Evolutionary conservation across 495 filamentous ascomycete genomes (phyloP).

Genomic region (Hypoxylon fuscum): DNA sequence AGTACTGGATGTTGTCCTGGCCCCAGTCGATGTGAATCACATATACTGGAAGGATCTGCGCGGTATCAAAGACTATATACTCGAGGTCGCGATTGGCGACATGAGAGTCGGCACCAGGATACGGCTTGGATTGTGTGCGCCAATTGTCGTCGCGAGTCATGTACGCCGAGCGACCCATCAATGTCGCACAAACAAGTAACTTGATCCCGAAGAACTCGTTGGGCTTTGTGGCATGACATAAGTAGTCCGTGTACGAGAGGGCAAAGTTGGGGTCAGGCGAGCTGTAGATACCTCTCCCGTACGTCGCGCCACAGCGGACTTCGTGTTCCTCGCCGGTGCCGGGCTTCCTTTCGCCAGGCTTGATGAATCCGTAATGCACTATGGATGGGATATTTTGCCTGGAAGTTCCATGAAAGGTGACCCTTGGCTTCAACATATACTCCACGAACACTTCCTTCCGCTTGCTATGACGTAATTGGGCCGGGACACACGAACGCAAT

Average conservation of each 20-base stretch:
- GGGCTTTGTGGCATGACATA: slow-evolving; percentile 27
- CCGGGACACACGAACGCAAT: slow-evolving; percentile 16
- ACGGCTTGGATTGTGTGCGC: slow-evolving; percentile 23
- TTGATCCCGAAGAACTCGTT: slow-evolving; percentile 47
- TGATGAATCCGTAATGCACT: slow-evolving; percentile 53
- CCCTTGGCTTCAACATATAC: slow-evolving; percentile 41
- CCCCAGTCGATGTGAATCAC: slow-evolving; percentile 52
- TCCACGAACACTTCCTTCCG: slow-evolving; percentile 44
- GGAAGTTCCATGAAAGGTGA: slow-evolving; percentile 54
- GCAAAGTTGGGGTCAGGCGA: slow-evolving; percentile 46
- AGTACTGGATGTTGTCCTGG: slow-evolving; percentile 33
- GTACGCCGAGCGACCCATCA: slow-evolving; percentile 47
- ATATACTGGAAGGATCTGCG: slow-evolving; percentile 53
- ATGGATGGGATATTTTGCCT: slow-evolving; percentile 49
- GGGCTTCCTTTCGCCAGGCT: slow-evolving; percentile 45
- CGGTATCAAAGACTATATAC: slow-evolving; percentile 53
- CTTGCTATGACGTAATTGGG: slow-evolving; percentile 29
- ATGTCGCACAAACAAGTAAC: slow-evolving; percentile 50
- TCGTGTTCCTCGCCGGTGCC: slow-evolving; percentile 26
- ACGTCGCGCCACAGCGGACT: slow-evolving; percentile 47
- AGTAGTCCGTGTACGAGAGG: slow-evolving; percentile 41
- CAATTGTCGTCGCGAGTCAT: slow-evolving; percentile 39
- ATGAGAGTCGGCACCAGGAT: slow-evolving; percentile 45
- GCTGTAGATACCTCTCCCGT: slow-evolving; percentile 52
- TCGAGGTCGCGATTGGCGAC: slow-evolving; percentile 44